Evolutionary conservation across 139 green algal species (phyloP).

Genomic region (Auxenochlorella protothecoides): DNA sequence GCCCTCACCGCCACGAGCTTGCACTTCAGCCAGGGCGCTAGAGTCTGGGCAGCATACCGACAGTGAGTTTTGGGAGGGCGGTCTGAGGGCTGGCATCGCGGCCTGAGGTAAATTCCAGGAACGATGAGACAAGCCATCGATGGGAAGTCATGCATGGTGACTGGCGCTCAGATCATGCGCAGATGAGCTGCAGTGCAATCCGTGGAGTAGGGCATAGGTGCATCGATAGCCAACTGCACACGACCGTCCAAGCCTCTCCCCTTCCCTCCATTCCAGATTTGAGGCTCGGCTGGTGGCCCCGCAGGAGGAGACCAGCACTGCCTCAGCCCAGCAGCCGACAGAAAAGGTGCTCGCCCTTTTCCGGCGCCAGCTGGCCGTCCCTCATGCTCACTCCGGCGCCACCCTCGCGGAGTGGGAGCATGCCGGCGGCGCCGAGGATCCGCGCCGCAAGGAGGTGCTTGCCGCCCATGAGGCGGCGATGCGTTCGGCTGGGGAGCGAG

Average conservation of each 20-base stretch:
- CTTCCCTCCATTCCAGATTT: not conserved
- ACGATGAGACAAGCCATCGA: too few relatives aligned
- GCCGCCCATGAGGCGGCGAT: conserved; percentile 16
- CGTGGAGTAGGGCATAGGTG: too few relatives aligned
- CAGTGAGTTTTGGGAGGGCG: not conserved
- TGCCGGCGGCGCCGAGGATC: too few relatives aligned
- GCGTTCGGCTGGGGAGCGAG: conserved; percentile 24
- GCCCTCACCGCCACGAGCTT: conserved; percentile 54
- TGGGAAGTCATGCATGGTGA: too few relatives aligned
- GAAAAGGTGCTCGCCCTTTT: conserved; percentile 51
- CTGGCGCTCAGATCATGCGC: too few relatives aligned
- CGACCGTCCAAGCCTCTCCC: too few relatives aligned
- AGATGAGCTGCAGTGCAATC: too few relatives aligned
- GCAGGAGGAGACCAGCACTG: not conserved
- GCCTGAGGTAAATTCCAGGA: too few relatives aligned
- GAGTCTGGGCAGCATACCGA: conserved; percentile 50
- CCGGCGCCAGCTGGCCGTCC: conserved; percentile 49
- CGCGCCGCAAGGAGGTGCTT: conserved; percentile 11
- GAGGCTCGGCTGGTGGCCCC: conserved; percentile 1
- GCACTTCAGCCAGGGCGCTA: conserved; percentile 33
- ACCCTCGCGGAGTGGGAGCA: conserved; percentile 43
- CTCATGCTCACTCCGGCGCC: conserved; percentile 24
- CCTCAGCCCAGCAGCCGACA: conserved; percentile 16
- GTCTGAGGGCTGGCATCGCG: too few relatives aligned
- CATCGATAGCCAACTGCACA: too few relatives aligned